A percentile compares a stretch with the other conserved stretches of the same genome.
Conservation (phyloP, 805 yeast genomes). For the Clavispora asparagi region DNA sequence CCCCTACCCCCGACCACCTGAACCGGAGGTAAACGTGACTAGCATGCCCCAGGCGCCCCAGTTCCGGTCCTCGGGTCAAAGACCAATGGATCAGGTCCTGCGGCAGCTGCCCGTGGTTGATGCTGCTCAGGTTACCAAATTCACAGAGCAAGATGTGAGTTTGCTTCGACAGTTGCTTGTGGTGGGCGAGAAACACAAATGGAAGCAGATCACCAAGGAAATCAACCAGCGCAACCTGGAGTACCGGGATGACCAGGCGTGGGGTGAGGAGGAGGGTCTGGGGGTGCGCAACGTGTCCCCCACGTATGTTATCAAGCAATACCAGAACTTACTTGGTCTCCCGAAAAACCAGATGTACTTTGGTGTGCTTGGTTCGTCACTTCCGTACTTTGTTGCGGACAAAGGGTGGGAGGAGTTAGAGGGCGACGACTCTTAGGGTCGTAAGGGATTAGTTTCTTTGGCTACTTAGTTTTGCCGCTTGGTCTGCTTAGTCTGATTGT, state of each 20-base stretch:
- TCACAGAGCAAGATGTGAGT: constrained; percentile 41
- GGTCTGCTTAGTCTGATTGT: no score
- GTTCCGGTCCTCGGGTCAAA: not conserved
- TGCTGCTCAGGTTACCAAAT: constrained; percentile 9
- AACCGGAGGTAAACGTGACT: not conserved
- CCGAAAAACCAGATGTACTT: constrained; percentile 42
- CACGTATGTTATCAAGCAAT: constrained; percentile 50
- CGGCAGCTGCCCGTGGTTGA: not conserved
- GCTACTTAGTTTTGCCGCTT: no score
- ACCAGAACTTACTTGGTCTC: constrained; percentile 49
- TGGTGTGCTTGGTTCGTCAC: constrained; percentile 44
- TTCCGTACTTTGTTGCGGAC: constrained; percentile 45
- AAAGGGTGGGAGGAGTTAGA: constrained; percentile 39
- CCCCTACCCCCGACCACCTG: not conserved
- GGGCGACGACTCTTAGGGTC: not conserved
- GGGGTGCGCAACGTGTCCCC: constrained; percentile 40
- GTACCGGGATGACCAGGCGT: not conserved
- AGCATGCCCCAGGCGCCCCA: not conserved
- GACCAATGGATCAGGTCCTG: not conserved
- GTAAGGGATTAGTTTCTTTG: no score
- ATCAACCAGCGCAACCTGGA: constrained; percentile 10
- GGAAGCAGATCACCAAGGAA: constrained; percentile 51
- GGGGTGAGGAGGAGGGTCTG: not conserved
- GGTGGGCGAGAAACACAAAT: constrained; percentile 52
- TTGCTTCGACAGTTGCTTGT: constrained; percentile 43